Conservation (phyloP, 176 grass and related monocot species). For the Thinopyrum elongatum region DNA sequence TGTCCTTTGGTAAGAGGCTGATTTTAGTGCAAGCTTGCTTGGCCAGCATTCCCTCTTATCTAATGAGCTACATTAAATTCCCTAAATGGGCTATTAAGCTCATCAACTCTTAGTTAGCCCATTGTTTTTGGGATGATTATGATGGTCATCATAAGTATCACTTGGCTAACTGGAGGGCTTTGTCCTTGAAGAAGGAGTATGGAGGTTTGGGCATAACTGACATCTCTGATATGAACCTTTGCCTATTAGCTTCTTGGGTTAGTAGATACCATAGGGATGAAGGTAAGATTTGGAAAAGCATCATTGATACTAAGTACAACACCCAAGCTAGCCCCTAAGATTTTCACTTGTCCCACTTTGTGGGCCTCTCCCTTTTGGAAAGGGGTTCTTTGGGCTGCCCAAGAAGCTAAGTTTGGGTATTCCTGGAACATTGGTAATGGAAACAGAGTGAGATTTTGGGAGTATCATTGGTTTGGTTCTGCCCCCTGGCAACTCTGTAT, state of each 20-base stretch:
- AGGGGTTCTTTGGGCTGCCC: no score
- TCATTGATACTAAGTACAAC: background rate
- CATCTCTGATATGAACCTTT: background rate
- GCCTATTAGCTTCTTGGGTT: background rate
- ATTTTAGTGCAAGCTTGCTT: background rate
- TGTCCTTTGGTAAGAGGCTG: no score
- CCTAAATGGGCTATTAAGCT: background rate
- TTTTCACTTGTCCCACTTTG: fast-evolving
- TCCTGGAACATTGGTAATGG: no score
- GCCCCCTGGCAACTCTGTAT: no score
- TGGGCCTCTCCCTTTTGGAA: background rate
- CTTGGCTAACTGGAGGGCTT: background rate
- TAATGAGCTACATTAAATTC: background rate
- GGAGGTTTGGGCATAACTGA: background rate
- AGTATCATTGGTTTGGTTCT: no score
- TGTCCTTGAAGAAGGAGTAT: background rate
- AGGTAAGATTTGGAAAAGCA: background rate
- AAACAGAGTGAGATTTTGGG: no score
- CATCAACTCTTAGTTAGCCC: background rate
- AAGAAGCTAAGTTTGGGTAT: no score
- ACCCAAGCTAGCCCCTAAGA: background rate
- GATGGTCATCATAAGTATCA: background rate
- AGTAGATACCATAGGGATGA: background rate
- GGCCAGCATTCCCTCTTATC: background rate
- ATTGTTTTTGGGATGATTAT: background rate